Percentiles rank a stretch among this genome's conserved stretches.
Conservation (phyloP, 371 early-diverging fungal species). For the Rhizopus sp. region DNA sequence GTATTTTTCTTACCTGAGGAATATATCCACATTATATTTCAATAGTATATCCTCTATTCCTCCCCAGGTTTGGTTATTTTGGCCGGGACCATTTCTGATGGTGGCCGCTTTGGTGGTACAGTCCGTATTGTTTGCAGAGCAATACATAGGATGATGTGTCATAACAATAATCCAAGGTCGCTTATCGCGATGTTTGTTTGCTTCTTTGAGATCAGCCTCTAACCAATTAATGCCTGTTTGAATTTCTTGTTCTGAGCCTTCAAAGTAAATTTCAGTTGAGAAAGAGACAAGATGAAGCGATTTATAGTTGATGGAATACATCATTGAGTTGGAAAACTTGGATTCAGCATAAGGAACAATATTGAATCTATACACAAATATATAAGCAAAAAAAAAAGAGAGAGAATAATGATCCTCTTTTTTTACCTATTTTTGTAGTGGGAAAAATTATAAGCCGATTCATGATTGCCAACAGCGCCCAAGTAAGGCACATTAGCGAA, state of each 20-base stretch:
- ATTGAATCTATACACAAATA: slow-evolving; percentile 22
- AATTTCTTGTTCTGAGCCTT: slow-evolving; percentile 31
- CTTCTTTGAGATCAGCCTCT: slow-evolving; percentile 34
- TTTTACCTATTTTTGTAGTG: slow-evolving; percentile 47
- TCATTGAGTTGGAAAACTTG: slow-evolving; percentile 33
- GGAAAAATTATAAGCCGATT: slow-evolving; percentile 43
- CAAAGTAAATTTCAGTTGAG: slow-evolving; percentile 45
- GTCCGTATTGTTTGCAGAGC: slow-evolving; percentile 20
- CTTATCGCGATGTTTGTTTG: slow-evolving; percentile 34
- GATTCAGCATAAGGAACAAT: slow-evolving; percentile 41
- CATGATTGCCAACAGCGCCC: slow-evolving; percentile 50
- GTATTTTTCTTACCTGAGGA: slow-evolving; percentile 21
- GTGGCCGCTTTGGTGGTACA: slow-evolving; percentile 31
- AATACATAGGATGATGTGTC: slow-evolving; percentile 43
- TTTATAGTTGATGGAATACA: slow-evolving; percentile 48
- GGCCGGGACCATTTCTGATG: slow-evolving; percentile 29
- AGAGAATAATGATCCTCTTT: neutral
- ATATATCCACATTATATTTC: slow-evolving; percentile 32
- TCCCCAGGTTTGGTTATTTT: slow-evolving; percentile 18
- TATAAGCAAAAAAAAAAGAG: neutral
- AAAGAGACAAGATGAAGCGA: slow-evolving; percentile 46
- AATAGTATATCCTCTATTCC: slow-evolving; percentile 33
- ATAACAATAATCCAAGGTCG: slow-evolving; percentile 48
- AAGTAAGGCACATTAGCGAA: slow-evolving; percentile 43
- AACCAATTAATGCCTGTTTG: slow-evolving; percentile 44